Percentiles rank a stretch among this genome's conserved stretches.
phyloP scores from a whole-genome alignment of 345 rosid genomes.

The Sonneratia alba region DNA sequence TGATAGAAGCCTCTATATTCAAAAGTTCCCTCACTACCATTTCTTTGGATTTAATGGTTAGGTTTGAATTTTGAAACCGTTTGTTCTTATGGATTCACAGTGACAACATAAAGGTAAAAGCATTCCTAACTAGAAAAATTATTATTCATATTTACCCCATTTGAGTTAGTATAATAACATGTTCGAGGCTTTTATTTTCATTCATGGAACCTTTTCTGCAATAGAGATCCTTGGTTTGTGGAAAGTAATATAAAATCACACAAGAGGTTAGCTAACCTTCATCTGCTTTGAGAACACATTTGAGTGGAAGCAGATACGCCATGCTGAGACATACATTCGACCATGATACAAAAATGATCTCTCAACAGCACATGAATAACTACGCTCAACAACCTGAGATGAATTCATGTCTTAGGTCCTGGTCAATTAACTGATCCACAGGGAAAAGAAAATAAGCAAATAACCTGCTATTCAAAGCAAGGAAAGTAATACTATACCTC shows the following conservation, averaged over 20 bases:
- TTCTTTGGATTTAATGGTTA: too few species aligned
- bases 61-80: too few species aligned
- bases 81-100: not conserved
- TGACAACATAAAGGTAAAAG: not conserved
- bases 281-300: conserved; percentile 97
- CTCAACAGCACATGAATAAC: conserved; percentile 95
- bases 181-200: not conserved
- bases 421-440: not conserved
- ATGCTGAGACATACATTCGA: conserved; percentile 93
- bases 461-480: not conserved
- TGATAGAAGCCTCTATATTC: not conserved
- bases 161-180: not conserved
- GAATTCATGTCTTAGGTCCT: conserved; percentile 8
- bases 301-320: conserved; percentile 99
- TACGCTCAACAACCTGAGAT: conserved; percentile 73
- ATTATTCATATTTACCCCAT: not conserved
- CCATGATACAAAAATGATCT: conserved; percentile 98
- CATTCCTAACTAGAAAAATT: not conserved
- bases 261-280: conserved; percentile 51
- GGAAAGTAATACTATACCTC: conserved; percentile 33
- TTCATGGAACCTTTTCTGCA: not conserved
- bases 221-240: not conserved
- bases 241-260: not conserved
- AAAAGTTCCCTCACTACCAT: too few species aligned
- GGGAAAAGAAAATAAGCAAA: not conserved